Percentiles rank a stretch among this genome's conserved stretches.
These are phyloP conservation scores for Sporothrix dimorphospora DNA, from an alignment of 2,329 filamentous ascomycete species.

Conservation along the genomic window DNA sequence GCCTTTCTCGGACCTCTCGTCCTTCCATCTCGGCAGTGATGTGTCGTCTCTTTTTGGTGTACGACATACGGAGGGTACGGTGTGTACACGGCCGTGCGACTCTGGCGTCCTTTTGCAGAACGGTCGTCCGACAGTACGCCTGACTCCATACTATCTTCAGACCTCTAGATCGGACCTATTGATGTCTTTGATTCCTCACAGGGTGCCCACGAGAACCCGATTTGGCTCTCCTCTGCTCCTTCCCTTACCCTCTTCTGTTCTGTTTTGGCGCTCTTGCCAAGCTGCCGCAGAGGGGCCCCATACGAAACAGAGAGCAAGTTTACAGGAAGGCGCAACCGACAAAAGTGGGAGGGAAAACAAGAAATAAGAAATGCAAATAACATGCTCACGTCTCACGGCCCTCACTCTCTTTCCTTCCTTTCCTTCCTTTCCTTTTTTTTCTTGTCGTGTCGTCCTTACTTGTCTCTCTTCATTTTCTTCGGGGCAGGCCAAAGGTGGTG, in stretches of 20 bases:
- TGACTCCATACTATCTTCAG: background rate
- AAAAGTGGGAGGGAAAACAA: background rate
- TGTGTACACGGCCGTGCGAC: background rate
- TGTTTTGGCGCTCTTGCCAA: background rate
- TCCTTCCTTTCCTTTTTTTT: background rate
- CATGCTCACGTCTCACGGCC: background rate
- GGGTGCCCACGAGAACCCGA: background rate
- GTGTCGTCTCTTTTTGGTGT: background rate
- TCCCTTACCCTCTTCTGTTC: background rate
- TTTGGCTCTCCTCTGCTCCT: background rate
- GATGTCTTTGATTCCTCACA: background rate
- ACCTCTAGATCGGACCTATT: background rate
- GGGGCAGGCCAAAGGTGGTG: background rate
- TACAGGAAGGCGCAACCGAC: constrained; percentile 4
- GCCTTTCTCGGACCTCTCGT: background rate
- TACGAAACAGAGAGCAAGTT: constrained; percentile 14
- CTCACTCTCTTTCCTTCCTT: background rate
- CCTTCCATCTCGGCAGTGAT: constrained; percentile 1
- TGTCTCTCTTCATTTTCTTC: background rate
- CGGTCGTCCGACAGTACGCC: background rate
- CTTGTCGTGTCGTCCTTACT: background rate
- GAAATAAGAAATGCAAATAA: background rate
- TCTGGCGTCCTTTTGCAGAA: background rate
- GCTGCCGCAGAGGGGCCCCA: background rate
- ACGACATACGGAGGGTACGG: background rate